Percentiles rank a stretch among this genome's conserved stretches.
Evolutionary conservation across 257 asterid species (phyloP).

Genomic region (Anisodus acutangulus): DNA sequence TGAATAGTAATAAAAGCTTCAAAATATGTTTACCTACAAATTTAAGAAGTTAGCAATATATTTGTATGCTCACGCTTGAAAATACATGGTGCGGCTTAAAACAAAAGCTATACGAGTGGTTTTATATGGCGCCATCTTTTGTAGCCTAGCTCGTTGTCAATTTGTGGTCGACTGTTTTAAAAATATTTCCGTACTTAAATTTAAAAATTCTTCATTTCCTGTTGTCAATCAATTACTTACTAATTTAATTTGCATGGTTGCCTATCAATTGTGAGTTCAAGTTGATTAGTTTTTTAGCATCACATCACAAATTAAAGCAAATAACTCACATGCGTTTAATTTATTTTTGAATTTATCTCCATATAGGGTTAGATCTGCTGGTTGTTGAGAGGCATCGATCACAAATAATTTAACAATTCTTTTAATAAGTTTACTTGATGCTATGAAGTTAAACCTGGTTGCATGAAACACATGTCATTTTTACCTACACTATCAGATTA

Average conservation of each 20-base stretch:
- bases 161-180: not conserved
- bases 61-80: not conserved
- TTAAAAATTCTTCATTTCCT: not conserved
- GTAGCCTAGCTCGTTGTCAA: not conserved
- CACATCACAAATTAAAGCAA: not conserved
- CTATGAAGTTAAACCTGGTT: not conserved
- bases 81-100: not conserved
- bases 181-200: not conserved
- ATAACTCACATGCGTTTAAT: conserved; percentile 15
- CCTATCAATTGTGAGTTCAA: not conserved
- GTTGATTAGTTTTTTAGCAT: not conserved
- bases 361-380: conserved; percentile 28
- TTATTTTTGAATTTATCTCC: not conserved
- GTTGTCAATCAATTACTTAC: not conserved
- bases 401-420: conserved; percentile 30
- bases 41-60: too few species aligned
- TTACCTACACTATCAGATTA: not conserved
- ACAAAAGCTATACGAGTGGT: not conserved
- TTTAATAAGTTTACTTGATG: conserved; percentile 33
- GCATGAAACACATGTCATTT: not conserved
- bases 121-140: not conserved
- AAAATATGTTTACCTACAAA: too few species aligned
- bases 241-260: conserved; percentile 7
- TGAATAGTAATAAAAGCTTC: not conserved
- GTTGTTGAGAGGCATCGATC: conserved; percentile 37